Evolutionary conservation across 139 green algal species (phyloP).

Genomic region (Mychonastes homosphaera): DNA sequence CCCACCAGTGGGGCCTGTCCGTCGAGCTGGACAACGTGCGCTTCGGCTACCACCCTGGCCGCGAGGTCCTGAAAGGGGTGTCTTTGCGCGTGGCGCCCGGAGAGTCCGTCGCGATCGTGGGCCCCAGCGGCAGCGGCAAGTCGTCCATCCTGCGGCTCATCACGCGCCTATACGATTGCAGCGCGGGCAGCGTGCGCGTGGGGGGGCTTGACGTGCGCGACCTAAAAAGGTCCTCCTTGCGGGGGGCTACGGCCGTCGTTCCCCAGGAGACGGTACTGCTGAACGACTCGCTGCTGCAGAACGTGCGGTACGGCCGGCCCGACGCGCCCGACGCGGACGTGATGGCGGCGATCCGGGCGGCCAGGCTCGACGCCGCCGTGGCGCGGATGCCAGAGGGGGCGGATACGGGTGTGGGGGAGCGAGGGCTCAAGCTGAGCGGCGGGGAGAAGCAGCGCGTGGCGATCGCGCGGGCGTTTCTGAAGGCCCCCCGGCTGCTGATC

Average conservation of each 20-base stretch:
- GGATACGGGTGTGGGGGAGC: slow-evolving; percentile 67
- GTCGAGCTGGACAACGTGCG: slow-evolving; percentile 53
- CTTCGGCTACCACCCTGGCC: slow-evolving; percentile 52
- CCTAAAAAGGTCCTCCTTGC: slow-evolving; percentile 21
- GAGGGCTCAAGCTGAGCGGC: slow-evolving; percentile 79
- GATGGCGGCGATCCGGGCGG: slow-evolving; percentile 20
- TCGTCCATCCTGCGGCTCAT: slow-evolving; percentile 76
- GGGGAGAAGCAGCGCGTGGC: slow-evolving; percentile 94
- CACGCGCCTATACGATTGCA: slow-evolving; percentile 59
- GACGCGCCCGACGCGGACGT: slow-evolving; percentile 50
- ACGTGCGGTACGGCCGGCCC: slow-evolving; percentile 62
- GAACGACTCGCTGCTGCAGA: slow-evolving; percentile 60
- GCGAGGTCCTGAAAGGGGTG: slow-evolving; percentile 34
- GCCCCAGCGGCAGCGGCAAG: slow-evolving; percentile 73
- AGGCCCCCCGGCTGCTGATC: slow-evolving; percentile 60
- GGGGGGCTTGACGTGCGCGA: slow-evolving; percentile 62
- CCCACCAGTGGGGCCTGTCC: slow-evolving; percentile 21
- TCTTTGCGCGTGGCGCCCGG: slow-evolving; percentile 44
- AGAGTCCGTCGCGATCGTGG: slow-evolving; percentile 78
- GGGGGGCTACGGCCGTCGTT: slow-evolving; percentile 75
- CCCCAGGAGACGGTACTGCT: slow-evolving; percentile 65
- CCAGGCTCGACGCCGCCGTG: slow-evolving; percentile 37
- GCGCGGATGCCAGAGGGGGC: slow-evolving; percentile 55
- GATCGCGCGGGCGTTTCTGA: slow-evolving; percentile 59
- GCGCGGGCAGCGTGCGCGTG: slow-evolving; percentile 26